Evolutionary conservation across 352 stramenopile species (phyloP), one percentile per base, ranked within the genome.

Genomic region (Pythium monospermum): DNA sequence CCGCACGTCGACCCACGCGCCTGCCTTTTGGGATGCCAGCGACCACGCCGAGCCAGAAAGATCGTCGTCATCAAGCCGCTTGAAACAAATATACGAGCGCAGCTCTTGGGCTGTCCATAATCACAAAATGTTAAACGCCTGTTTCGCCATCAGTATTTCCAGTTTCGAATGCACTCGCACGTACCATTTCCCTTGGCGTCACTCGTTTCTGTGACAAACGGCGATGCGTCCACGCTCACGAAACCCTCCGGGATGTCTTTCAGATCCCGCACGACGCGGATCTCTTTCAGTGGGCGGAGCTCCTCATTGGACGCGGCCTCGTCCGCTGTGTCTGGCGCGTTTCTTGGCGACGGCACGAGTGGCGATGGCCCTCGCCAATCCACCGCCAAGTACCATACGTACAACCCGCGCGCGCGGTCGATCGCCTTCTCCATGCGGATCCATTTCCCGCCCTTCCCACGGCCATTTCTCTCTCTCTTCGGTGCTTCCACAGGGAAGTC

Each of bases 1-100:
- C 23, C 83, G 78, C 2, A 95, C 70, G 31, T 95, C 84, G 35
- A 95, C 76, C 84, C 84, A 95, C 48, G 76, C 75, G 27, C 80
- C 82, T 1, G 68, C 68, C 44, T 80, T 80, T 49, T 87, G 82
- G 15, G 68, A 79, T 28, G 63, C 16, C 39, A 89, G 83, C 30
- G 73, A 85, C 83, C 81, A 91, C 42, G 77, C 84, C 22, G 78
- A 90, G 18, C 62, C 64, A 4, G 63, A 53, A 18, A 84, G 70
- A 41, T 95, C 84, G 32, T 92, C 82, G 40, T 56, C 65, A 5
- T 62, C 66, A 2, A 91, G 64, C 15, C 84, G 76, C 3, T 73
- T 75, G 42, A 74, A 89, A 51, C 84, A 93, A 40, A 94, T 28
- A 42, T 77, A 91, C 38, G 82, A 83, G 10, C 68, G 64, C 41